Conservation (phyloP, 331 rosid species). For the Ulmus americana region DNA sequence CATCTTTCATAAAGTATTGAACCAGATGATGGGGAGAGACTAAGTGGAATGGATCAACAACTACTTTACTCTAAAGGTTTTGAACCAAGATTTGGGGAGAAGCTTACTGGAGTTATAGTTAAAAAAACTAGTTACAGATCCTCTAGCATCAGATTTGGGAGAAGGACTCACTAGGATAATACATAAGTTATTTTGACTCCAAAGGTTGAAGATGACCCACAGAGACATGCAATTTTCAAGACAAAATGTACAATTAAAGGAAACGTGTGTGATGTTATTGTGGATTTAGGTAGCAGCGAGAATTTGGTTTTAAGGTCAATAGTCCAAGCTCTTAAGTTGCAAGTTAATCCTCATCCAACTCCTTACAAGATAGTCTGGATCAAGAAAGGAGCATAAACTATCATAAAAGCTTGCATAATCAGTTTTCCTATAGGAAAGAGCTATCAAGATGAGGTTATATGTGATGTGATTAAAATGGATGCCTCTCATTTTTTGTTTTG, state of each 20-base stretch:
- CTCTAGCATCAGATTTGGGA: neutral
- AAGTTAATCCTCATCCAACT: neutral
- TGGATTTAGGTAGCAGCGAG: neutral
- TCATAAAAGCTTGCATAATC: neutral
- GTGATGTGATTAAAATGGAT: slow-evolving; percentile 1
- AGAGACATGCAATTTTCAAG: neutral
- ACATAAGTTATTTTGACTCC: neutral
- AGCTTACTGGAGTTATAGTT: no score
- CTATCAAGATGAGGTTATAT: neutral
- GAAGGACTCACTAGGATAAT: neutral
- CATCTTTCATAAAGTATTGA: neutral
- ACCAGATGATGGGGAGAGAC: neutral
- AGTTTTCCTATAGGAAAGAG: neutral
- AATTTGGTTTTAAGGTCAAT: neutral
- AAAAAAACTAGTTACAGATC: neutral
- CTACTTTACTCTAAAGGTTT: no score
- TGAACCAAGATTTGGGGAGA: no score
- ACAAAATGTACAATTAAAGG: neutral
- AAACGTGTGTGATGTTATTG: neutral
- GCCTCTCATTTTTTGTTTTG: neutral
- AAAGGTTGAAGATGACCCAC: no score
- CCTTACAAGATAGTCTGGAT: neutral
- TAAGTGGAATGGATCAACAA: no score
- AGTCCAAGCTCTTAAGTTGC: neutral
- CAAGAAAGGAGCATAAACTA: neutral